Evolutionary conservation across 108 stramenopile species (phyloP).

Genomic region (Cyclotella baltica): DNA sequence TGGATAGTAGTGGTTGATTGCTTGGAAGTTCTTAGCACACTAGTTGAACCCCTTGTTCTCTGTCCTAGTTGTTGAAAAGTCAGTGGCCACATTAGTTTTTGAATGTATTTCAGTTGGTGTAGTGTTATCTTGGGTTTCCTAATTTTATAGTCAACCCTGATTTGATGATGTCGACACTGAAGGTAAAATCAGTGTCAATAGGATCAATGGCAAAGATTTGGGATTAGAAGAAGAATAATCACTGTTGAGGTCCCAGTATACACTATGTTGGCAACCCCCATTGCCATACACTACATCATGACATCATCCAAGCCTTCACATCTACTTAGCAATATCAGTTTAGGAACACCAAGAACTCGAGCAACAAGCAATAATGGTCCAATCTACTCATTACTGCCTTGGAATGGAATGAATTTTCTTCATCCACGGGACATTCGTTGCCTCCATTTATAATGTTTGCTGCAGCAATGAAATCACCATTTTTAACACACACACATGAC

Average conservation of each 20-base stretch:
- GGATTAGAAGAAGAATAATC: conserved; percentile 32
- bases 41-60: conserved; percentile 4
- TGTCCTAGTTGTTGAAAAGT: background rate
- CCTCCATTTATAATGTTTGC: conserved; percentile 34
- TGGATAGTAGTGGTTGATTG: background rate
- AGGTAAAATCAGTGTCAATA: conserved; percentile 7
- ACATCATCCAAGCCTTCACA: conserved; percentile 30
- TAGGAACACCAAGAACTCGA: conserved; percentile 20
- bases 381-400: conserved; percentile 16
- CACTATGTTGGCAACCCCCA: conserved; percentile 31
- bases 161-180: too few species aligned
- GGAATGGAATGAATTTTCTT: conserved; percentile 23
- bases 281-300: conserved; percentile 17
- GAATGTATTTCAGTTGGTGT: background rate
- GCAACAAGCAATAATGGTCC: conserved; percentile 43
- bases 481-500: conserved; percentile 31
- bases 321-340: conserved; percentile 27
- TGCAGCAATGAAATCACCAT: conserved; percentile 30
- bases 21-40: conserved; percentile 1
- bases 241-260: too few species aligned
- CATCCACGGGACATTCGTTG: conserved; percentile 24
- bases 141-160: background rate
- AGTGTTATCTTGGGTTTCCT: background rate
- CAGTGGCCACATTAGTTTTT: background rate
- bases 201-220: background rate